Evolutionary conservation across 495 filamentous ascomycete genomes (phyloP), one percentile per base, ranked within the genome.

Genomic region (Tirmania nivea): DNA sequence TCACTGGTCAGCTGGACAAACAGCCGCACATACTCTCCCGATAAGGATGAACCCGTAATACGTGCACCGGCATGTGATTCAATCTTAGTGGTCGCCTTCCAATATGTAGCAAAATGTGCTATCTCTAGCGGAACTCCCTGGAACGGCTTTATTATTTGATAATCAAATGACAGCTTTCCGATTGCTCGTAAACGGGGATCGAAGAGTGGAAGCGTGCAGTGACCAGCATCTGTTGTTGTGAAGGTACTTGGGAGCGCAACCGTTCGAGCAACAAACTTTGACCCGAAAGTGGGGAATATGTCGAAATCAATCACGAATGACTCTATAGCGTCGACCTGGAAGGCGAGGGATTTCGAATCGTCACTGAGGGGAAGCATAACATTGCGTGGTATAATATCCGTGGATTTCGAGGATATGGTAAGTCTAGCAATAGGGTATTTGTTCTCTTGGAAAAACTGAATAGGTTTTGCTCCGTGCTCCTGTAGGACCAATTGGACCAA

Each of bases 61-160:
- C 95, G 76, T 45, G 83, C 81, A 63, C 73, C 87, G 47, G 84
- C 82, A 19, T 45, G 39, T 14, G 78, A 76, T 62, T 93, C 85
- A 47, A 87, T 70, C 55, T 92, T 85, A 61, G 84, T 94, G 5
- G 92, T 97, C 1, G 88, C 89, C 68, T 94, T 96, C 90, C 90
- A 97, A 67, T 97, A 97, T 3, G 90, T 96, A 53, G 93, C 90
- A 63, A 96, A 96, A 59, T 94, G 84, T 1, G 89, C 92, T 52
- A 97, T 94, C 65, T 96, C 92, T 37, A 96, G 69, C 2, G 92
- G 85, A 56, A 82, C 80, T n/a, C 92, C 89, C 57, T 79, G 78
- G 68, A 95, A 97, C 1, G 90, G 89, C 64, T 93, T 94, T 63
- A 97, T 94, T 35, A 96, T 83, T 65, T 95, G 88, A 57, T 82